phyloP scores from a whole-genome alignment of 140 eudicot species.

The Senecio squalidus region DNA sequence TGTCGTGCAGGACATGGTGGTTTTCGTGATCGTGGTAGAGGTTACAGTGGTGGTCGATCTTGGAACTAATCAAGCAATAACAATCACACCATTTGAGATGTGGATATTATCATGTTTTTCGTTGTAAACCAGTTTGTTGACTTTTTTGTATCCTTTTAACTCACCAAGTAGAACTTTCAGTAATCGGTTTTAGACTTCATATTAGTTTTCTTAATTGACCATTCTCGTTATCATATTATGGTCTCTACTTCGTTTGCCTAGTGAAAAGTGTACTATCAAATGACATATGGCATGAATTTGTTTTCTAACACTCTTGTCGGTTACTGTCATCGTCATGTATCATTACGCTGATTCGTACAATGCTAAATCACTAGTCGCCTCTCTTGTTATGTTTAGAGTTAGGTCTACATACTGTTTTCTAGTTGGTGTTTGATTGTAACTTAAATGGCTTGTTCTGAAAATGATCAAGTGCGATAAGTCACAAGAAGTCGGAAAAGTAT shows the following conservation, averaged over 20 bases:
- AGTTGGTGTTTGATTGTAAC: too few species aligned
- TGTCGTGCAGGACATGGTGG: slow-evolving; percentile 49
- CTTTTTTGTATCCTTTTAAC: background rate
- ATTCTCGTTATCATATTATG: background rate
- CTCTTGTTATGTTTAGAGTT: too few species aligned
- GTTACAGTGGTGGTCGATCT: slow-evolving; percentile 65
- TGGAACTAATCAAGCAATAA: slow-evolving; percentile 44
- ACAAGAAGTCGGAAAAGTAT: too few species aligned
- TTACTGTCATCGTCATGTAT: too few species aligned
- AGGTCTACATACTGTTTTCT: too few species aligned
- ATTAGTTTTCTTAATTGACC: background rate
- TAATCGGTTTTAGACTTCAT: background rate
- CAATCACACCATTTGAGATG: background rate
- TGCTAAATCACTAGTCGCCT: too few species aligned
- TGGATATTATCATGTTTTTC: background rate
- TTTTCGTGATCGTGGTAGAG: slow-evolving; percentile 83
- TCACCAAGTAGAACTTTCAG: background rate
- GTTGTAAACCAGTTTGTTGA: background rate
- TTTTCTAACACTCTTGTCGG: too few species aligned
- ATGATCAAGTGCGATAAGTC: too few species aligned
- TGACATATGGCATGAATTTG: too few species aligned
- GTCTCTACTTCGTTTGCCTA: background rate
- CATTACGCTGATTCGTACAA: too few species aligned
- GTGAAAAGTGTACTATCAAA: background rate
- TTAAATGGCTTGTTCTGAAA: too few species aligned